phyloP scores from a whole-genome alignment of 176 grass and related monocot genomes.

The Metroxylon sagu region DNA sequence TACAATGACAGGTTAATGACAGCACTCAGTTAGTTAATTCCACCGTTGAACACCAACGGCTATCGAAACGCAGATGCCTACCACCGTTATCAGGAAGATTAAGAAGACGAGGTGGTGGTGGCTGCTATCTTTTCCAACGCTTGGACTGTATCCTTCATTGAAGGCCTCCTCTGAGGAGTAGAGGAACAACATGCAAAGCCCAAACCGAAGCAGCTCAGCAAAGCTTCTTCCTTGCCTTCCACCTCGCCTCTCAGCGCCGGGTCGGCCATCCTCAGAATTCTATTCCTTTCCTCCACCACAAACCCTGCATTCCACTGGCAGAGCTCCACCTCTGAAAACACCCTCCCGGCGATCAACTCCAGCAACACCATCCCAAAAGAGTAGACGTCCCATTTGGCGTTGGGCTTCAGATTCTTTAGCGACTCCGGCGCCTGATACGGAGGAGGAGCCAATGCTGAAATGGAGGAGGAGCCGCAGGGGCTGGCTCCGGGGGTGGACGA shows the following conservation, averaged over 20 bases:
- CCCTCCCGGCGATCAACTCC: conserved; percentile 68
- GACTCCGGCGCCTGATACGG: conserved; percentile 66
- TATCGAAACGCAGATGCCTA: too few species aligned
- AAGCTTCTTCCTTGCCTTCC: conserved; percentile 47
- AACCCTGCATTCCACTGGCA: conserved; percentile 41
- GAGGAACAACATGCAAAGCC: conserved; percentile 59
- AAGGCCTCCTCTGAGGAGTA: conserved; percentile 50
- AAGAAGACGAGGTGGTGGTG: not conserved
- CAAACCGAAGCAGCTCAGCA: conserved; percentile 54
- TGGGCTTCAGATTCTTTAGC: conserved; percentile 34
- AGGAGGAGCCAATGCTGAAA: conserved; percentile 10
- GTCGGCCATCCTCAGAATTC: conserved; percentile 38
- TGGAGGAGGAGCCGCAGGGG: conserved; percentile 18
- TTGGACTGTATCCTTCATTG: conserved; percentile 58
- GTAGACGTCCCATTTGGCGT: conserved; percentile 69
- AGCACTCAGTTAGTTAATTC: too few species aligned
- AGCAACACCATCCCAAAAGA: conserved; percentile 66
- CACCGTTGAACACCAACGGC: too few species aligned
- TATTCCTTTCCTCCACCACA: conserved; percentile 20
- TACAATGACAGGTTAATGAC: too few species aligned
- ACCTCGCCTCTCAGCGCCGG: conserved; percentile 42
- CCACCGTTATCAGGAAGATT: too few species aligned
- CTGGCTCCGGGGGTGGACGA: conserved; percentile 24
- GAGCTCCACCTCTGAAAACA: conserved; percentile 55
- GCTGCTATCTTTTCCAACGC: conserved; percentile 50